phyloP scores from a whole-genome alignment of 352 stramenopile species.

The Phytophthora ohioensis region DNA sequence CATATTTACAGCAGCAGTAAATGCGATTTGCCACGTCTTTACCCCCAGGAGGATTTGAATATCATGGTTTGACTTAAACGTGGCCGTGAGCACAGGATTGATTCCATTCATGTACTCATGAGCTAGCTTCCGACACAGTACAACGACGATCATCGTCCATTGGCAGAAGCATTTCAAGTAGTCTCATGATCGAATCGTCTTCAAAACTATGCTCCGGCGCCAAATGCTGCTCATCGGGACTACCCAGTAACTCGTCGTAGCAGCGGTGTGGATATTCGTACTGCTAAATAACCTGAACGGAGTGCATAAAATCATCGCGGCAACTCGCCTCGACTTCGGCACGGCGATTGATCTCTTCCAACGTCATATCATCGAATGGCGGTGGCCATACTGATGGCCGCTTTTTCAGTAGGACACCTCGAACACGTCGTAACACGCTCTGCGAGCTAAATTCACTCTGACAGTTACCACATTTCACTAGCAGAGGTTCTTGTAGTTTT shows the following conservation, averaged over 20 bases:
- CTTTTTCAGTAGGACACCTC: neutral
- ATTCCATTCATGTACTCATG: slow-evolving; percentile 12
- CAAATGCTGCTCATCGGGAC: no score
- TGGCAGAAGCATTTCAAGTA: neutral
- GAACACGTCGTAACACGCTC: neutral
- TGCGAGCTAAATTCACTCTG: neutral
- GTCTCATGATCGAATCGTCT: neutral
- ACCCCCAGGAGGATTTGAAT: neutral
- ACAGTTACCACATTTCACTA: neutral
- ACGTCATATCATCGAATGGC: no score
- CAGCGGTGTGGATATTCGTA: no score
- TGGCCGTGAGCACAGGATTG: neutral
- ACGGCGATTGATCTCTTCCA: no score
- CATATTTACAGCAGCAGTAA: slow-evolving; percentile 9
- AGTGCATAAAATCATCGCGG: no score
- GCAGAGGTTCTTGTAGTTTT: neutral
- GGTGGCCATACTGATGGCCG: no score
- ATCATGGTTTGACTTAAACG: slow-evolving; percentile 2
- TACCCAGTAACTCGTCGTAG: no score
- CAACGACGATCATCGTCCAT: neutral
- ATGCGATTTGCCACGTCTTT: neutral
- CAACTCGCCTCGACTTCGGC: no score
- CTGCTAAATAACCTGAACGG: no score
- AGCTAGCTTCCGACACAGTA: neutral
- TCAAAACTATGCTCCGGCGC: no score